Conservation (phyloP, 345 rosid species). For the Carallia pectinifolia region DNA sequence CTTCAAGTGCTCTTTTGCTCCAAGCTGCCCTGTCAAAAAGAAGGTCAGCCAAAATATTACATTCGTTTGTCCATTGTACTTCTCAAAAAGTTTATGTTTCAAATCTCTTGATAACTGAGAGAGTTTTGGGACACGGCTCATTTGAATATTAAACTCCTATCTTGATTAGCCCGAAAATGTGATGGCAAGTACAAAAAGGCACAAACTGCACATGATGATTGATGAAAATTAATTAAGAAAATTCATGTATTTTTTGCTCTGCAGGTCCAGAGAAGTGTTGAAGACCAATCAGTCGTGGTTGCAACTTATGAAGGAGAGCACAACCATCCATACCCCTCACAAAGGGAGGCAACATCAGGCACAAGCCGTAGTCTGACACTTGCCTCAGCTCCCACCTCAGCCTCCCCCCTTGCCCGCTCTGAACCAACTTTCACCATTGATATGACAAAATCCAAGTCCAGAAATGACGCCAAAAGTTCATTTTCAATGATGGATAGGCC, state of each 20-base stretch:
- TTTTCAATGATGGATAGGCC: constrained; percentile 53
- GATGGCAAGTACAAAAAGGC: too few relatives aligned
- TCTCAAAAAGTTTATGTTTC: neutral
- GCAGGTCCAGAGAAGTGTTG: constrained; percentile 91
- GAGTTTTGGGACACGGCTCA: neutral
- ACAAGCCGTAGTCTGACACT: constrained; percentile 37
- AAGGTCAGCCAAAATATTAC: constrained; percentile 44
- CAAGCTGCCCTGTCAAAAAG: constrained; percentile 93
- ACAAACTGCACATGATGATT: too few relatives aligned
- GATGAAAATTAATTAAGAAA: too few relatives aligned
- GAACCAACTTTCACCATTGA: constrained; percentile 51
- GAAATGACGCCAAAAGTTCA: constrained; percentile 23
- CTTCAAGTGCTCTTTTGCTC: constrained; percentile 96
- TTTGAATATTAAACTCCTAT: too few relatives aligned
- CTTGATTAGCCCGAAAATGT: too few relatives aligned
- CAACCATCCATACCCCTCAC: constrained; percentile 78
- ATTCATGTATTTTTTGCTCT: constrained; percentile 3
- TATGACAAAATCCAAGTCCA: constrained; percentile 44
- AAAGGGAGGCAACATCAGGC: constrained; percentile 51
- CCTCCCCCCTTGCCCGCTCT: constrained; percentile 35
- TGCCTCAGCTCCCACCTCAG: constrained; percentile 45
- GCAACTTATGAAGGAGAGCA: constrained; percentile 99
- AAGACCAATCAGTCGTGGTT: constrained; percentile 79
- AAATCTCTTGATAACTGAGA: too few relatives aligned
- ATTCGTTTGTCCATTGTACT: neutral